Evolutionary conservation across 2,329 filamentous ascomycete genomes (phyloP).

Genomic region (Aspergillus pseudonomiae): DNA sequence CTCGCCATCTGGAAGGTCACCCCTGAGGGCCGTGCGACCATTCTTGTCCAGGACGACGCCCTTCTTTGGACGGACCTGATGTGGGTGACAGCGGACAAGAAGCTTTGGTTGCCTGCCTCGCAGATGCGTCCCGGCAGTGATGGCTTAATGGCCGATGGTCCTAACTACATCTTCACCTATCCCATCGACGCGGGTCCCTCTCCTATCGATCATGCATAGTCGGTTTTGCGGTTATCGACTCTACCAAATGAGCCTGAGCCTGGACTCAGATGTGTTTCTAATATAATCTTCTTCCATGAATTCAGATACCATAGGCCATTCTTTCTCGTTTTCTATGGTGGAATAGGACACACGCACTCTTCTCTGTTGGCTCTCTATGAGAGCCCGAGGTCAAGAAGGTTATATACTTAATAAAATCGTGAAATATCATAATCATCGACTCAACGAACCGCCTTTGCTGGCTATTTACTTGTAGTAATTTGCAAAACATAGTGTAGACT

Average conservation of each 20-base stretch:
- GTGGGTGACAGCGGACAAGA: conserved; percentile 10
- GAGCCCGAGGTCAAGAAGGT: too few species aligned
- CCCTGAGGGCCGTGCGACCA: conserved; percentile 3
- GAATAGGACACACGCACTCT: too few species aligned
- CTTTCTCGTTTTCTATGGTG: too few species aligned
- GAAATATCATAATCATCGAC: too few species aligned
- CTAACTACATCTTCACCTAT: conserved; percentile 10
- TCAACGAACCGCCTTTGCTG: too few species aligned
- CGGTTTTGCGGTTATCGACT: neutral
- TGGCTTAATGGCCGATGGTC: conserved; percentile 10
- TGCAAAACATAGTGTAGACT: neutral
- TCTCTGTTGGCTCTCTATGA: too few species aligned
- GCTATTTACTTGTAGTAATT: too few species aligned
- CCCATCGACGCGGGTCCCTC: conserved; percentile 6
- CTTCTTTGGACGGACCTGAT: conserved; percentile 12
- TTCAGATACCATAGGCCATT: too few species aligned
- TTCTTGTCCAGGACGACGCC: conserved; percentile 9
- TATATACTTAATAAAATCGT: too few species aligned
- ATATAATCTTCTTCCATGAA: too few species aligned
- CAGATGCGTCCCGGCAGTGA: conserved; percentile 5
- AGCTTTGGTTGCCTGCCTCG: conserved; percentile 12
- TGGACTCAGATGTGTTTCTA: too few species aligned
- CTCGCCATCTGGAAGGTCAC: conserved; percentile 14
- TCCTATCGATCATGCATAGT: conserved; percentile 9
- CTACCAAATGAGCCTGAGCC: too few species aligned